Evolutionary conservation across 2,329 filamentous ascomycete species (phyloP).

Genomic region (Albifimbria verrucaria): DNA sequence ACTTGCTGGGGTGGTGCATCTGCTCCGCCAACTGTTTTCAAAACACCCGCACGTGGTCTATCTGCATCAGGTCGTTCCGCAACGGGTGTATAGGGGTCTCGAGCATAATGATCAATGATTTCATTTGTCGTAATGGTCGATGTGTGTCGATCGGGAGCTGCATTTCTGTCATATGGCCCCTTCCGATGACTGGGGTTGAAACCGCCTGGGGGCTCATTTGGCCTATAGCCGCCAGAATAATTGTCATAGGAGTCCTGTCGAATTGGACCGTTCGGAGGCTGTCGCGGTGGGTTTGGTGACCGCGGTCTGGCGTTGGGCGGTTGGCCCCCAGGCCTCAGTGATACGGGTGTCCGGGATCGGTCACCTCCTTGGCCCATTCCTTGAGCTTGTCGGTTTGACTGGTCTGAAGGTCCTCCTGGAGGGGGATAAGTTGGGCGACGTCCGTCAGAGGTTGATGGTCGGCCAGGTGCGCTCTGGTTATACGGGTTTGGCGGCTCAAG

Average conservation of each 20-base stretch:
- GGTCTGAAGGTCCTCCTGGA: slow-evolving; percentile 20
- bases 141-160: slow-evolving; percentile 16
- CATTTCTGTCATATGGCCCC: slow-evolving; percentile 21
- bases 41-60: slow-evolving; percentile 71
- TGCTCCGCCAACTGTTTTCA: slow-evolving; percentile 70
- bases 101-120: slow-evolving; percentile 36
- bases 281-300: slow-evolving; percentile 4
- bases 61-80: slow-evolving; percentile 46
- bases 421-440: slow-evolving; percentile 25
- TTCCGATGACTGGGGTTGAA: slow-evolving; percentile 27
- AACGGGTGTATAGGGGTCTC: slow-evolving; percentile 18
- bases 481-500: slow-evolving; percentile 28
- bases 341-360: slow-evolving; percentile 10
- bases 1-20: slow-evolving; percentile 23
- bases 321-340: slow-evolving; percentile 7
- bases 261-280: slow-evolving; percentile 4
- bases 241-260: slow-evolving; percentile 3
- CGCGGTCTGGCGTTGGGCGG: neutral
- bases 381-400: slow-evolving; percentile 25
- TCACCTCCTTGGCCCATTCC: slow-evolving; percentile 21
- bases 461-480: slow-evolving; percentile 24
- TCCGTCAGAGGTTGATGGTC: slow-evolving; percentile 28
- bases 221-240: slow-evolving; percentile 10
- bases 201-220: too few species aligned
- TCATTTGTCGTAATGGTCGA: slow-evolving; percentile 29